Evolutionary conservation across 2,329 filamentous ascomycete genomes (phyloP), one percentile per base, ranked within the genome.

Genomic region (Nannizziopsis arthrosporioides): DNA sequence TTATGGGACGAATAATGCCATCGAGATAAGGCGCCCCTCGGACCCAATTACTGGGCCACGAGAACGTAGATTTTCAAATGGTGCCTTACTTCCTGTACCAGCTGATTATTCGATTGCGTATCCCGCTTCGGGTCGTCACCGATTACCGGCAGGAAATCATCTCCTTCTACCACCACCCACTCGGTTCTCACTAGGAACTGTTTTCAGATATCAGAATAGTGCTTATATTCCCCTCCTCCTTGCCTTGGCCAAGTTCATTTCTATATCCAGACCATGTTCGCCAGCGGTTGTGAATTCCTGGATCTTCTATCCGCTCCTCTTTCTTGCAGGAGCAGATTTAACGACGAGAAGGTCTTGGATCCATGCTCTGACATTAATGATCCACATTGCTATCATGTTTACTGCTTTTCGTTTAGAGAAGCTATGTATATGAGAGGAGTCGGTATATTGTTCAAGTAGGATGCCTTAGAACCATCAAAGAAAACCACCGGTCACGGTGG

Each of bases 201-300:
- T 64, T 15, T 52, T 59, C 17, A 46, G 50, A 44, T 39, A 38
- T 15, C 41, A 38, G 34, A 36, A 38, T 45, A 62, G 5, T 55
- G 56, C 27, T n/a, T 39, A 40, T 15, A 32, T 44, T 37, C 27
- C 47, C 11, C n/a, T 36, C 8, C 9, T 31, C 3, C 27, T 49
- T 37, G 36, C 47, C n/a, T 41, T 82, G 5, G 55, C 75, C 43
- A 94, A 94, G 63, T 66, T 88, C 7, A 66, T 74, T 10, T 78
- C 78, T 0, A 65, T 92, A 8, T 73, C 76, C 2, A 72, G 75
- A 41, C 76, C 82, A 0, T 94, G 88, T 62, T 79, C 78, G 61
- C 87, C 87, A 0, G 80, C 81, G 49, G 78, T 80, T 38, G 73
- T 78, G n/a, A 81, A 75, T 39, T 69, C 78, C 5, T 76, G 76